Evolutionary conservation across 139 green algal species (phyloP).

Genomic region (Diplosphaera chodatii): DNA sequence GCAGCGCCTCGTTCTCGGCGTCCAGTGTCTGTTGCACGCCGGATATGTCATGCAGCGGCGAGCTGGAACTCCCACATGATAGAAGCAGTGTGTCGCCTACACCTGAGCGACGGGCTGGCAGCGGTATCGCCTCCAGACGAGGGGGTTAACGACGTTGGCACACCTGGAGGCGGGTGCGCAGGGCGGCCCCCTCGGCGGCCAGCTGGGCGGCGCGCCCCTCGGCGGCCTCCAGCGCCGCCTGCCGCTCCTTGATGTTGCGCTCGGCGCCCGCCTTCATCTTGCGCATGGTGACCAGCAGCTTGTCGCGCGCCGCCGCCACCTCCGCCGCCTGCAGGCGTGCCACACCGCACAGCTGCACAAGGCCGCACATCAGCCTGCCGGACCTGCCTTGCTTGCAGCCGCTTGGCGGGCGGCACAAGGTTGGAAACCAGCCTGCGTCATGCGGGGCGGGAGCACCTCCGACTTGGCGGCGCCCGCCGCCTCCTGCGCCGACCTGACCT

Average conservation of each 20-base stretch:
- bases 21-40: background rate
- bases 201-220: background rate
- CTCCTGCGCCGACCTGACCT: background rate
- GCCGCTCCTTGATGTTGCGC: background rate
- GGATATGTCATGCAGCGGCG: no score
- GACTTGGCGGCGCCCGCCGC: background rate
- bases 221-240: background rate
- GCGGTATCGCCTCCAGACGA: background rate
- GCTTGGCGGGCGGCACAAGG: no score
- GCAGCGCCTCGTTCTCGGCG: background rate
- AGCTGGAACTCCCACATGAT: no score
- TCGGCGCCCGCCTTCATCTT: background rate
- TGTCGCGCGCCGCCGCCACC: background rate
- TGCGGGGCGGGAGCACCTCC: background rate
- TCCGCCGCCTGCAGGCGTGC: background rate
- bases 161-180: background rate
- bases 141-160: background rate
- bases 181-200: background rate
- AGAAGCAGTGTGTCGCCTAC: no score
- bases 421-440: no score
- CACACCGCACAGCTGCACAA: no score
- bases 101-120: no score
- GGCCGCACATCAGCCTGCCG: no score
- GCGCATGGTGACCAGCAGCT: background rate
- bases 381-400: no score